These are phyloP conservation scores for Pseudocercospora crystallina DNA, from an alignment of 2,329 filamentous ascomycete species.

Conservation along the genomic window DNA sequence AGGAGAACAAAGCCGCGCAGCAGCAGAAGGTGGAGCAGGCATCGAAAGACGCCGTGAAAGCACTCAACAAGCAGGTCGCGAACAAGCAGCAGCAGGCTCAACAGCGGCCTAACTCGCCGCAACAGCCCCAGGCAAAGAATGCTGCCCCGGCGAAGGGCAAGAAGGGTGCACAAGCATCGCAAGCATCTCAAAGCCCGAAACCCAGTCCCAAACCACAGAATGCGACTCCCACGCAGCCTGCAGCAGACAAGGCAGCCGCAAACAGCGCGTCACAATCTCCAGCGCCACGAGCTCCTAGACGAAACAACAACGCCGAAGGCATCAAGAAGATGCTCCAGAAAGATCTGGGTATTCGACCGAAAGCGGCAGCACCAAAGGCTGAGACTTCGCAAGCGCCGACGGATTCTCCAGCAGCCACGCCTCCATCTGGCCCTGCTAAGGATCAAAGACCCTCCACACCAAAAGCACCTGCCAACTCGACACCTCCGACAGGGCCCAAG, in stretches of 20 bases:
- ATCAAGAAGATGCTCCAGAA: conserved; percentile 59
- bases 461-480: conserved; percentile 20
- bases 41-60: conserved; percentile 57
- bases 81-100: conserved; percentile 30
- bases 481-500: conserved; percentile 18
- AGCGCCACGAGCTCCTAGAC: conserved; percentile 22
- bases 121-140: conserved; percentile 33
- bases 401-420: conserved; percentile 13
- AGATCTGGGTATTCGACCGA: conserved; percentile 57
- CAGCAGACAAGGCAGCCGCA: conserved; percentile 44
- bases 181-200: conserved; percentile 6
- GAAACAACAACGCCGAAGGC: conserved; percentile 31
- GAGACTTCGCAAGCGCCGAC: conserved; percentile 19
- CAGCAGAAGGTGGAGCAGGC: conserved; percentile 32
- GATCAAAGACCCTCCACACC: conserved; percentile 27
- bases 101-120: conserved; percentile 22
- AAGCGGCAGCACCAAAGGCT: conserved; percentile 28
- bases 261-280: conserved; percentile 17
- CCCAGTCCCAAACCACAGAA: conserved; percentile 34
- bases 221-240: conserved; percentile 36
- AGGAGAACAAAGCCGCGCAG: conserved; percentile 37
- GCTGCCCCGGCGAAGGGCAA: conserved; percentile 32
- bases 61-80: conserved; percentile 48
- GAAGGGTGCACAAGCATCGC: conserved; percentile 22
- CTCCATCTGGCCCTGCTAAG: conserved; percentile 34